Evolutionary conservation across 306 rosid genomes (phyloP).

Genomic region (Albizia julibrissin): DNA sequence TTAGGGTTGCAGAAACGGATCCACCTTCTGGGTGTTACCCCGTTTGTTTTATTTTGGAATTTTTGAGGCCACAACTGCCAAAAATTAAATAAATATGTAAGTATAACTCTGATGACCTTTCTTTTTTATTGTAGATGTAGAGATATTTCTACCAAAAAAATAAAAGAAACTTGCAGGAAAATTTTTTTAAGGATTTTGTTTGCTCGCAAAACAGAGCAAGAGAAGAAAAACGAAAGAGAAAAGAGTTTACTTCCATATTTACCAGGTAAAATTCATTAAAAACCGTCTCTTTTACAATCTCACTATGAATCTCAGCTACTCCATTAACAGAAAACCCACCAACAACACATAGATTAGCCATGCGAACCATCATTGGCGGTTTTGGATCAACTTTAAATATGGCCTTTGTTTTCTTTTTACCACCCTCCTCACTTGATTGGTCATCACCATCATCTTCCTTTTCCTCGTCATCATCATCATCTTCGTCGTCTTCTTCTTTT

Average conservation of each 20-base stretch:
- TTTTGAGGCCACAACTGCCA: conserved; percentile 90
- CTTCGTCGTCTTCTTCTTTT: background rate
- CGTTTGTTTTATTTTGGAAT: conserved; percentile 96
- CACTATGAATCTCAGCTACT: conserved; percentile 90
- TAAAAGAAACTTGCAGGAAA: too few relatives aligned
- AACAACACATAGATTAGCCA: conserved; percentile 93
- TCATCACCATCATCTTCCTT: conserved; percentile 36
- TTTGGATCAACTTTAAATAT: conserved; percentile 52
- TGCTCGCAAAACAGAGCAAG: background rate
- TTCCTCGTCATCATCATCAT: background rate
- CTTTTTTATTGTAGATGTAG: conserved; percentile 17
- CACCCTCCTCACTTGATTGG: conserved; percentile 37
- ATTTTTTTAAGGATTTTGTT: background rate
- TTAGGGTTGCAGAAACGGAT: conserved; percentile 87
- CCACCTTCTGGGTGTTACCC: conserved; percentile 99
- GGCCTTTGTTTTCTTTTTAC: conserved; percentile 36
- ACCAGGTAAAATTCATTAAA: conserved; percentile 81
- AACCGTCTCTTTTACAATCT: conserved; percentile 89
- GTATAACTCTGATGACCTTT: conserved; percentile 23
- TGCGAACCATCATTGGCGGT: conserved; percentile 75
- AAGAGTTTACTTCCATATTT: conserved; percentile 9
- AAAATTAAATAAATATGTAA: conserved; percentile 17
- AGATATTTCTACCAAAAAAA: background rate
- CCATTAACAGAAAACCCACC: conserved; percentile 98
- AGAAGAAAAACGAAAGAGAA: background rate